Evolutionary conservation across 371 early-diverging fungal genomes (phyloP).

Genomic region (Apophysomyces elegans): DNA sequence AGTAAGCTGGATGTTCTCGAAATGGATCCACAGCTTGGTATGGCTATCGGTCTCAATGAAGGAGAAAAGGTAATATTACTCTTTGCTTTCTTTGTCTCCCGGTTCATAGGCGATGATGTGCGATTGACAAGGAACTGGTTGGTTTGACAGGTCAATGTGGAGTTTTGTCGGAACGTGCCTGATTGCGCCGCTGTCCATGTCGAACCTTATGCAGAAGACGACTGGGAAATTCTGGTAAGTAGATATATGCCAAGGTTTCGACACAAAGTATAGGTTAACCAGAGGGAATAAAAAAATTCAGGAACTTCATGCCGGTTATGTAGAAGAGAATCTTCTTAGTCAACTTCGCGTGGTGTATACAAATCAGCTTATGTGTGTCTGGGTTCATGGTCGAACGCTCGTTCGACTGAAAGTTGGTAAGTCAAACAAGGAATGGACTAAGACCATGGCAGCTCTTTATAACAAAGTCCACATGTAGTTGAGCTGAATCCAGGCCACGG

Average conservation of each 20-base stretch:
- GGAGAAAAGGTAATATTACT: conserved; percentile 66
- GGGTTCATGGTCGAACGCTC: conserved; percentile 71
- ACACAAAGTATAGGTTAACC: background rate
- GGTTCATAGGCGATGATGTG: background rate
- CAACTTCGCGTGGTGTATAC: conserved; percentile 76
- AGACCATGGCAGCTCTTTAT: no score
- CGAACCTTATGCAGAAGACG: conserved; percentile 80
- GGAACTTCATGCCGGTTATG: conserved; percentile 82
- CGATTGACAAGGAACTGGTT: background rate
- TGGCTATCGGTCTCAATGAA: conserved; percentile 63
- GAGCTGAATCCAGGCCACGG: conserved; percentile 60
- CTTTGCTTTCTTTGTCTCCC: background rate
- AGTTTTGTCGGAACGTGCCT: conserved; percentile 63
- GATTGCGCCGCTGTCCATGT: conserved; percentile 72
- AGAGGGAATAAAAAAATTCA: conserved; percentile 21
- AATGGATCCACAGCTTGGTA: conserved; percentile 74
- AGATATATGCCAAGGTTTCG: background rate
- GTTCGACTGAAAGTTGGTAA: conserved; percentile 63
- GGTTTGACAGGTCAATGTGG: conserved; percentile 59
- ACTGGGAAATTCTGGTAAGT: conserved; percentile 86
- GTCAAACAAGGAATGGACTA: conserved; percentile 13
- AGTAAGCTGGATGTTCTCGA: conserved; percentile 65
- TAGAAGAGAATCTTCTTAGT: conserved; percentile 78
- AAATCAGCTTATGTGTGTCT: conserved; percentile 72
- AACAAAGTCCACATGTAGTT: conserved; percentile 34